phyloP scores from a whole-genome alignment of 257 asterid species.

The Capsicum baccatum region DNA sequence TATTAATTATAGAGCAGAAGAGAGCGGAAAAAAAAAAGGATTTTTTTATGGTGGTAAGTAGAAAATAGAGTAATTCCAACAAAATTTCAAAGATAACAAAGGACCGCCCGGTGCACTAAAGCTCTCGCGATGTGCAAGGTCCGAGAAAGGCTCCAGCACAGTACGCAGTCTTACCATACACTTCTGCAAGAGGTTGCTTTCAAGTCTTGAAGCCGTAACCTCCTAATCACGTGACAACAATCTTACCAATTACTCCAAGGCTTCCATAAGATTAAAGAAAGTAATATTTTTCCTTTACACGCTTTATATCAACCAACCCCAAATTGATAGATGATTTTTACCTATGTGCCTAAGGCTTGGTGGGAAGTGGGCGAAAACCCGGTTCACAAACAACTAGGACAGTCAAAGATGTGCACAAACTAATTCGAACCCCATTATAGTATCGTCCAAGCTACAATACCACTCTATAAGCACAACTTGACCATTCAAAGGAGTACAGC shows the following conservation, averaged over 20 bases:
- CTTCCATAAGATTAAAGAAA: too few relatives aligned
- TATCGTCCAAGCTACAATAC: neutral
- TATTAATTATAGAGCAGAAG: conserved; percentile 2
- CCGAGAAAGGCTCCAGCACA: too few relatives aligned
- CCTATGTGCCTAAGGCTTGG: neutral
- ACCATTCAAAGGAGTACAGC: neutral
- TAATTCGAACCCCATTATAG: neutral
- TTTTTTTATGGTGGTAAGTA: neutral
- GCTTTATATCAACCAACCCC: too few relatives aligned
- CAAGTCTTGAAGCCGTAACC: too few relatives aligned
- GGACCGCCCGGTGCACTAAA: too few relatives aligned
- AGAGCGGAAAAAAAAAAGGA: neutral
- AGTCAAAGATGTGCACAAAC: neutral
- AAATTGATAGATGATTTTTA: neutral
- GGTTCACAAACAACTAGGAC: neutral
- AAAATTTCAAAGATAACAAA: neutral
- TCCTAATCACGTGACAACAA: too few relatives aligned
- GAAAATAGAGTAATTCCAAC: neutral
- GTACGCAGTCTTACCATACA: too few relatives aligned
- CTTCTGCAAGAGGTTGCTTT: too few relatives aligned
- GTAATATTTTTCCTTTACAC: too few relatives aligned
- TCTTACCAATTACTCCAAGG: too few relatives aligned
- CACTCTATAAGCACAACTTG: neutral
- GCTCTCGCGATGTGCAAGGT: too few relatives aligned
- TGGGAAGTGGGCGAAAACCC: neutral